Base-by-base conservation (phyloP, 192 early-diverging fungal genomes). In the Phlyctochytrium planicorne region DNA sequence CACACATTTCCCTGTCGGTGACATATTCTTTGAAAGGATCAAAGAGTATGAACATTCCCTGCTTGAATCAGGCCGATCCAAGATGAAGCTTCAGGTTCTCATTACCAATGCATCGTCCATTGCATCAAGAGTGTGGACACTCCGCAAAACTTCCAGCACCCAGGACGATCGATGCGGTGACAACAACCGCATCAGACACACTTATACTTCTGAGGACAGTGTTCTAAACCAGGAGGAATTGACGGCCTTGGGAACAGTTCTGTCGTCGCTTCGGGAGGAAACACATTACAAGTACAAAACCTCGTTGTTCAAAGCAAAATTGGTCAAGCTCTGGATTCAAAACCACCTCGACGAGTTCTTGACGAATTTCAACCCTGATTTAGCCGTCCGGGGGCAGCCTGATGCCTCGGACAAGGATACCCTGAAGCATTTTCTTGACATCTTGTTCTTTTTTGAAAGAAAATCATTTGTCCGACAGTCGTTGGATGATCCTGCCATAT, bases 311-410 rank as follows among this genome's bases (percentile, higher is more conserved):
- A 34, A 60, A 47, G 59, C 50, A 30, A 72, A 72, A 32, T 36
- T 72, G 63, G 30, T 72, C 33, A 65, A 66, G 56, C 50, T 72
- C 2, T 72, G 70, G 70, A 72, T 72, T 29, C 70, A 72, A 36
- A 52, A 63, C 3, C 40, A 60, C 47, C 24, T 72, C n/a, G 70
- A 72, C 34, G 70, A 72, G 37, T 50, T 59, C 36, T 37, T 72
- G 64, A 47, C 6, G 6, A 12, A 30, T 36, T 50, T 53, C 30
- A 24, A 2, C 1, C 27, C n/a, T 17, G 16, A 17, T 36, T 50
- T 50, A n/a, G 16, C 20, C n/a, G 14, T 68, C 27, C 35, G 30
- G 0, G 20, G 40, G 10, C 6, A 6, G 10, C 40, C 40, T 20
- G 40, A 47, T 47, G 53, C 32, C 3, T 16, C 34, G 0, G 27